Evolutionary conservation across 495 filamentous ascomycete species (phyloP), one percentile per base, ranked within the genome.

Genomic region (Neurospora africana): DNA sequence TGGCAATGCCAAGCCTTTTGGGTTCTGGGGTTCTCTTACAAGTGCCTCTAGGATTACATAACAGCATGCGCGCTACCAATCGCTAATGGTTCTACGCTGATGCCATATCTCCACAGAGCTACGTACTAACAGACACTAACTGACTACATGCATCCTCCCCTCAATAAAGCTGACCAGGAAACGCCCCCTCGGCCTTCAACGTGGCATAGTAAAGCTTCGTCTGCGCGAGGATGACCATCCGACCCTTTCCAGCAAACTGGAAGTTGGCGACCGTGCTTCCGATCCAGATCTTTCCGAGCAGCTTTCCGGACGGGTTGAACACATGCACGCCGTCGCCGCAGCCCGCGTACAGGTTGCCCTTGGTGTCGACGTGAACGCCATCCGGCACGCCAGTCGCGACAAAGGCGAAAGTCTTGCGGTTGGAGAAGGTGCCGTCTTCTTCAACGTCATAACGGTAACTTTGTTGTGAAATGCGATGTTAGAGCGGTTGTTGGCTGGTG

Each of bases 311-410:
- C 4, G 85, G 79, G 68, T 85, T 87, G 82, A 83, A 91, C 5
- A 91, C 86, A 67, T 89, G 84, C n/a, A 90, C 82, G 33, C 89
- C 89, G 73, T 89, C 89, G 4, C 87, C 87, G 61, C 84, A 86
- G 4, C 85, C 89, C 30, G 83, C 81, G 73, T 89, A 91, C 6
- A 91, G 85, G 72, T 90, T 89, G 0, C 88, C 88, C 11, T 84
- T 80, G 38, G 82, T 80, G 76, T 91, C 89, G 73, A 81, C 82
- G 74, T 90, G 89, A 67, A 91, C 81, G 15, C 83, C 89, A 73
- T 91, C 89, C 5, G 89, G 87, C 5, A 87, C 81, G 2, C 87
- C 87, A 0, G 75, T 75, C 27, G 84, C 83, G 23, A 84, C 82
- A 74, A 87, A 87, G 1, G 89, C 88, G 76, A 91, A 91, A 0